Evolutionary conservation across 768 basidiomycete species (phyloP).

Genomic region (Russula olivacea): DNA sequence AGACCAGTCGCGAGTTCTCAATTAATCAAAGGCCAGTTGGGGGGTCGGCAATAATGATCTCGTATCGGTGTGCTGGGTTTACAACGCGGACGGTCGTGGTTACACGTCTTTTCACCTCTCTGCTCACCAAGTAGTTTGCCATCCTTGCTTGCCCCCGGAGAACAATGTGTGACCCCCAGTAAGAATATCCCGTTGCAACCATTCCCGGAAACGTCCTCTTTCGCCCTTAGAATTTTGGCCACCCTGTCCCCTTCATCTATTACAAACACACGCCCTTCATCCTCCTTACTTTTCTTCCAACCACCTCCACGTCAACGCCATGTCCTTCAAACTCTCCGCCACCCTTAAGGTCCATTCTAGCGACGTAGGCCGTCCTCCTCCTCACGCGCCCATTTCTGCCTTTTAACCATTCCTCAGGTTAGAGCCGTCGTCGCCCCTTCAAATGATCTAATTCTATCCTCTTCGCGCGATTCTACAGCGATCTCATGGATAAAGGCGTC

Average conservation of each 20-base stretch:
- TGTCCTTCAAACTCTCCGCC: constrained; percentile 76
- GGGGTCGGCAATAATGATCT: neutral
- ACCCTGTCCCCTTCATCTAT: constrained; percentile 1
- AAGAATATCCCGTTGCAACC: neutral
- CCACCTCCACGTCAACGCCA: constrained; percentile 28
- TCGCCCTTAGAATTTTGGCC: constrained; percentile 7
- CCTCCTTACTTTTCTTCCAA: constrained; percentile 16
- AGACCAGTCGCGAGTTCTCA: constrained; percentile 12
- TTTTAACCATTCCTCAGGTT: constrained; percentile 49
- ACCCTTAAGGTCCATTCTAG: constrained; percentile 62
- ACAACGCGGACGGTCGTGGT: neutral
- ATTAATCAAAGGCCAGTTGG: neutral
- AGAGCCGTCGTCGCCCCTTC: constrained; percentile 74
- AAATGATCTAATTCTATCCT: constrained; percentile 75
- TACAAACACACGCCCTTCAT: constrained; percentile 20
- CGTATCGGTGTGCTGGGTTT: neutral
- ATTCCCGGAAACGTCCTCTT: constrained; percentile 5
- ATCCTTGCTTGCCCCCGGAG: neutral
- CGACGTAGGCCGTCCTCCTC: constrained; percentile 51
- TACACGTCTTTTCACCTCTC: neutral
- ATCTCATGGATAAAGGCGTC: constrained; percentile 71
- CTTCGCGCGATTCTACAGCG: constrained; percentile 87
- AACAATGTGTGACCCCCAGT: neutral
- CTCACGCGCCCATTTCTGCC: constrained; percentile 25
- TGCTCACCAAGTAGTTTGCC: neutral